phyloP scores from a whole-genome alignment of 2,329 filamentous ascomycete genomes.

The Boeremia lycopersici region DNA sequence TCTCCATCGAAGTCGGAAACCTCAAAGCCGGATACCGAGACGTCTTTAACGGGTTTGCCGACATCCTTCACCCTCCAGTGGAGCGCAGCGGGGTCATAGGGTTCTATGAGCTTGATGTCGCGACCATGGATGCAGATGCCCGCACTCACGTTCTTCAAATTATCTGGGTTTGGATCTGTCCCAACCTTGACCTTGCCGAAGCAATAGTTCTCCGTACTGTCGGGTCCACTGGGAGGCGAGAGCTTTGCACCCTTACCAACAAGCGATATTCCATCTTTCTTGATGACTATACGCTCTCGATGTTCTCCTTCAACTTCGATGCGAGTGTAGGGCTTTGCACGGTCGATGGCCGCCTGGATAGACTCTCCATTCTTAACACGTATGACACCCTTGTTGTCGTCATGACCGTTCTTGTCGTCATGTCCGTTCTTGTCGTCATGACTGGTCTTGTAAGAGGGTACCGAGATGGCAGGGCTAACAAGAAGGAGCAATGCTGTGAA shows the following conservation, averaged over 20 bases:
- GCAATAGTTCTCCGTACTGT: slow-evolving; percentile 8
- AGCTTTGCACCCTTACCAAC: slow-evolving; percentile 12
- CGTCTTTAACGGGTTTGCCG: slow-evolving; percentile 15
- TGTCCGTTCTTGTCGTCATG: background rate
- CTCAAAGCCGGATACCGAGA: slow-evolving; percentile 17
- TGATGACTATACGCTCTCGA: slow-evolving; percentile 17
- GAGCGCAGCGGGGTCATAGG: background rate
- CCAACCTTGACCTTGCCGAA: slow-evolving; percentile 7
- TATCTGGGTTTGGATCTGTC: background rate
- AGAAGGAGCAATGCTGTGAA: background rate
- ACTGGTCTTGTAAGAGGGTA: background rate
- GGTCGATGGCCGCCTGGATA: slow-evolving; percentile 16
- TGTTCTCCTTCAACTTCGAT: slow-evolving; percentile 21
- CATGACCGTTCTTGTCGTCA: background rate
- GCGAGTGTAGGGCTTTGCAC: slow-evolving; percentile 8
- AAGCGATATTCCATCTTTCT: slow-evolving; percentile 17
- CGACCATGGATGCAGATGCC: slow-evolving; percentile 21
- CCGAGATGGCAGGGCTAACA: background rate
- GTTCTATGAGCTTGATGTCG: background rate
- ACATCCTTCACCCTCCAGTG: slow-evolving; percentile 6
- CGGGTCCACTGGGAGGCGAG: slow-evolving; percentile 1
- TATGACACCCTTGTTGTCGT: background rate
- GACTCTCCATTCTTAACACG: slow-evolving; percentile 11
- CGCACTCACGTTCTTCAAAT: slow-evolving; percentile 2
- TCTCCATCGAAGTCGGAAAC: slow-evolving; percentile 15